Base-by-base conservation (phyloP, 2,329 filamentous ascomycete species). In the Microascus cirrosus region DNA sequence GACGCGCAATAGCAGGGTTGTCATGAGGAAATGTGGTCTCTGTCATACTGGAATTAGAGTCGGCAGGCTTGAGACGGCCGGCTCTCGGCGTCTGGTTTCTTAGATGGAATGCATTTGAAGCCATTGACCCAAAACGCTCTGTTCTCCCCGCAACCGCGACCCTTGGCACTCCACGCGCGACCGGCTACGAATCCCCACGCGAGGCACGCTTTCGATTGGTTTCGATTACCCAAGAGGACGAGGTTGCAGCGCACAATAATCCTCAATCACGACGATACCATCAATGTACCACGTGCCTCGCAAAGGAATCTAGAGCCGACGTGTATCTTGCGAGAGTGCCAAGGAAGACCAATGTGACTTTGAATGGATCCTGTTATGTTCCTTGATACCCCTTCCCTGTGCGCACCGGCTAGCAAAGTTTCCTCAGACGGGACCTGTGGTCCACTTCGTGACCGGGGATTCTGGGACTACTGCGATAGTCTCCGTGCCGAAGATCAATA, bases 401-500 rank as follows among this genome's bases (percentile, higher is more conserved):
- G 45, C 10, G 34, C 24, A 24, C 25, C 78, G 81, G 81, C 80
- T 78, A 69, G 79, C 68, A 68, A 82, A 80, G 78, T 72, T 71
- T 81, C 72, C 75, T 79, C 74, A 74, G 74, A 72, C 73, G 72
- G 69, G 65, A 66, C 67, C 61, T 64, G 56, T 51, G 60, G 56
- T 59, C 65, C 62, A 64, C 63, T 67, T 66, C 63, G 71, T 77
- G 73, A 72, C 72, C 74, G 74, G 73, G 78, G 74, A 79, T 73
- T 76, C 76, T 78, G 77, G 73, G 73, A 69, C 77, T 81, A 79
- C 78, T n/a, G 66, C 64, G 80, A 82, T 80, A 78, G 80, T 68
- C 72, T 74, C 73, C 77, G 63, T 73, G 81, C 80, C 81, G 80
- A 72, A 83, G 76, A 84, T 81, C 68, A 67, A 81, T 50, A n/a